These are phyloP conservation scores for Arthroderma sp. DNA, from an alignment of 2,329 filamentous ascomycete genomes.

Conservation along the genomic window DNA sequence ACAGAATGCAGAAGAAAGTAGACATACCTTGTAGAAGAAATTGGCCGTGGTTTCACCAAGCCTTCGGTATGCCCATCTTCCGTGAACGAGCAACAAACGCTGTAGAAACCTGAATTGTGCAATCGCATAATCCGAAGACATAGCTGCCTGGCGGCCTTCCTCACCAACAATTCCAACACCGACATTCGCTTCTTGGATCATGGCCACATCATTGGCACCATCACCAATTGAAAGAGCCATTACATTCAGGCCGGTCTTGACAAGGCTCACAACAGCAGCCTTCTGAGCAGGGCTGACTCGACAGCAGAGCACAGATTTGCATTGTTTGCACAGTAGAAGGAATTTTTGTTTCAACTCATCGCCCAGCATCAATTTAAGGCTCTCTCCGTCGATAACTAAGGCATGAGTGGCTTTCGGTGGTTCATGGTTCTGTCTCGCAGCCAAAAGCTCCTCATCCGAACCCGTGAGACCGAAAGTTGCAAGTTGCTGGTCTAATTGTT, in stretches of 20 bases:
- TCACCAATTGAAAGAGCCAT: slow-evolving; percentile 92
- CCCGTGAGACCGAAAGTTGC: slow-evolving; percentile 64
- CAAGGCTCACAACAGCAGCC: slow-evolving; percentile 89
- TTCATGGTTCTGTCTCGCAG: slow-evolving; percentile 69
- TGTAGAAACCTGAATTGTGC: slow-evolving; percentile 85
- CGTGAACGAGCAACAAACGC: slow-evolving; percentile 75
- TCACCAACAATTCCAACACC: slow-evolving; percentile 90
- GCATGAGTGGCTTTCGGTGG: slow-evolving; percentile 80
- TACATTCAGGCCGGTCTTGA: slow-evolving; percentile 86
- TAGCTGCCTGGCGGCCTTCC: slow-evolving; percentile 82
- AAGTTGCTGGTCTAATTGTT: slow-evolving; percentile 62
- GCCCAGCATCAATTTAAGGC: slow-evolving; percentile 73
- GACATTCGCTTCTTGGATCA: slow-evolving; percentile 97
- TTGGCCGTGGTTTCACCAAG: slow-evolving; percentile 90
- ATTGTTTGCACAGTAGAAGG: slow-evolving; percentile 88
- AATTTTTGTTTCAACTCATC: slow-evolving; percentile 82
- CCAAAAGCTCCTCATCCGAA: slow-evolving; percentile 68
- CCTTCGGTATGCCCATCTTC: slow-evolving; percentile 90
- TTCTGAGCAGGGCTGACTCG: slow-evolving; percentile 95
- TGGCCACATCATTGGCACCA: slow-evolving; percentile 89
- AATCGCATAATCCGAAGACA: slow-evolving; percentile 94
- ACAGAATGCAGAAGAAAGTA: background rate
- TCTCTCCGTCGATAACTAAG: slow-evolving; percentile 88
- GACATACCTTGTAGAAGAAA: slow-evolving; percentile 86
- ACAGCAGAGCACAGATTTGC: slow-evolving; percentile 91